A percentile compares a stretch with the other conserved stretches of the same genome.
phyloP scores from a whole-genome alignment of 2,329 filamentous ascomycete species.

The Tolypocladium inflatum region DNA sequence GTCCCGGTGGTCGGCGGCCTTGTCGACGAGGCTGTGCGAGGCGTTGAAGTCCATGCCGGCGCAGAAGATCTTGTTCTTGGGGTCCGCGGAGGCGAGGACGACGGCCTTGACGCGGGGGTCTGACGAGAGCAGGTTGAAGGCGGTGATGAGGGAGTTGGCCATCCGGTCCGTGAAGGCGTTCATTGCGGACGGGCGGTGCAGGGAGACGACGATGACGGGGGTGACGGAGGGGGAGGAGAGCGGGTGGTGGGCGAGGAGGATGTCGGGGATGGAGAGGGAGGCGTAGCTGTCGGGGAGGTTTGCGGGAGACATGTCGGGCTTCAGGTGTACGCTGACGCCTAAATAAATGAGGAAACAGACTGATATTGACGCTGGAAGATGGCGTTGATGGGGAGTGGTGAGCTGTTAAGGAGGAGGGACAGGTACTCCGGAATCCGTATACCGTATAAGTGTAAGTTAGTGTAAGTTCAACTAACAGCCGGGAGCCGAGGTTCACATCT shows the following conservation, averaged over 20 bases:
- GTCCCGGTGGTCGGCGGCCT: constrained; percentile 30
- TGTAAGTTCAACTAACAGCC: too few relatives aligned
- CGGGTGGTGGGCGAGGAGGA: constrained; percentile 41
- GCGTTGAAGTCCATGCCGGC: constrained; percentile 47
- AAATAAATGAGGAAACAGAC: too few relatives aligned
- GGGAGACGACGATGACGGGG: constrained; percentile 50
- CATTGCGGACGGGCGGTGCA: constrained; percentile 58
- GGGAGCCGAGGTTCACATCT: too few relatives aligned
- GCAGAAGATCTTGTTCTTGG: constrained; percentile 42
- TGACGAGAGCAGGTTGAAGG: constrained; percentile 38
- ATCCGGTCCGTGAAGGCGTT: constrained; percentile 56
- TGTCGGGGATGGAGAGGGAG: constrained; percentile 28
- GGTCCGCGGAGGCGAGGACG: constrained; percentile 43
- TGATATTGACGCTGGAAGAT: too few relatives aligned
- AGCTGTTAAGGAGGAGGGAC: too few relatives aligned
- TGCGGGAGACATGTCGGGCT: background rate
- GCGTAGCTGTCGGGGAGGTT: constrained; percentile 28
- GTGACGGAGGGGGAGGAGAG: constrained; percentile 43
- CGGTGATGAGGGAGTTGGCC: constrained; percentile 48
- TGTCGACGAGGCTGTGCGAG: constrained; percentile 13
- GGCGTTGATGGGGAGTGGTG: too few relatives aligned
- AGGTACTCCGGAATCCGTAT: too few relatives aligned
- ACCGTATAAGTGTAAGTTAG: too few relatives aligned
- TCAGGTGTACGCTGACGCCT: too few relatives aligned
- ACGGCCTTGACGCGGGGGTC: constrained; percentile 46